phyloP scores from a whole-genome alignment of 2,329 filamentous ascomycete species.

The Bipolaris bicolor region DNA sequence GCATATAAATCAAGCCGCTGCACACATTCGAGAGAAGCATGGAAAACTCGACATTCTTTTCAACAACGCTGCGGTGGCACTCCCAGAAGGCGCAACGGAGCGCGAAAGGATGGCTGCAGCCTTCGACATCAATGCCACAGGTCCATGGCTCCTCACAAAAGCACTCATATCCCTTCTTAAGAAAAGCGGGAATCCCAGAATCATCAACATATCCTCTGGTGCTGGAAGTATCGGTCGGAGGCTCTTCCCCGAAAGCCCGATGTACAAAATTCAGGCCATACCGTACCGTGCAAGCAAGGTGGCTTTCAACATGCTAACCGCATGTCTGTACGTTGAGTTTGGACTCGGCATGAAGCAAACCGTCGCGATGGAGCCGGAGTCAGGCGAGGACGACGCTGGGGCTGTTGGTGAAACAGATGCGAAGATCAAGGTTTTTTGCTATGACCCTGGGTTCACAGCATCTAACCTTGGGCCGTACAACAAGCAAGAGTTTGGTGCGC shows the following conservation, averaged over 20 bases:
- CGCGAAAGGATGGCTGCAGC: slow-evolving; percentile 33
- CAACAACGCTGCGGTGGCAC: slow-evolving; percentile 48
- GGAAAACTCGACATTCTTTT: slow-evolving; percentile 49
- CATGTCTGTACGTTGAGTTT: slow-evolving; percentile 41
- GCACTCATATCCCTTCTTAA: slow-evolving; percentile 26
- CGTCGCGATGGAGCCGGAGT: slow-evolving; percentile 5
- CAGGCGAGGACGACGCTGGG: neutral
- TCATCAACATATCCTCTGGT: slow-evolving; percentile 48
- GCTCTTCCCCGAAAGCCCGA: slow-evolving; percentile 31
- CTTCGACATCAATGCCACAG: slow-evolving; percentile 41
- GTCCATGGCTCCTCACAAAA: slow-evolving; percentile 34
- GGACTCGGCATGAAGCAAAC: slow-evolving; percentile 21
- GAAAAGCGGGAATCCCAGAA: slow-evolving; percentile 29
- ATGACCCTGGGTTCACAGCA: slow-evolving; percentile 49
- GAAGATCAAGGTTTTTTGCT: slow-evolving; percentile 48
- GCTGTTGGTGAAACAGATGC: slow-evolving; percentile 12
- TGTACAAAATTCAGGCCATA: slow-evolving; percentile 35
- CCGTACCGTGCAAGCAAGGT: slow-evolving; percentile 49
- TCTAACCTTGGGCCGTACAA: slow-evolving; percentile 45
- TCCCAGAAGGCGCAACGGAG: slow-evolving; percentile 22
- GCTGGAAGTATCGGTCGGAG: slow-evolving; percentile 43
- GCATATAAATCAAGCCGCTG: slow-evolving; percentile 49
- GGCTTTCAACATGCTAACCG: slow-evolving; percentile 50
- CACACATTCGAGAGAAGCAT: slow-evolving; percentile 31
- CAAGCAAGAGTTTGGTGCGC: slow-evolving; percentile 45